Base-by-base conservation (phyloP, 495 filamentous ascomycete genomes). In the Neurospora sp. region DNA sequence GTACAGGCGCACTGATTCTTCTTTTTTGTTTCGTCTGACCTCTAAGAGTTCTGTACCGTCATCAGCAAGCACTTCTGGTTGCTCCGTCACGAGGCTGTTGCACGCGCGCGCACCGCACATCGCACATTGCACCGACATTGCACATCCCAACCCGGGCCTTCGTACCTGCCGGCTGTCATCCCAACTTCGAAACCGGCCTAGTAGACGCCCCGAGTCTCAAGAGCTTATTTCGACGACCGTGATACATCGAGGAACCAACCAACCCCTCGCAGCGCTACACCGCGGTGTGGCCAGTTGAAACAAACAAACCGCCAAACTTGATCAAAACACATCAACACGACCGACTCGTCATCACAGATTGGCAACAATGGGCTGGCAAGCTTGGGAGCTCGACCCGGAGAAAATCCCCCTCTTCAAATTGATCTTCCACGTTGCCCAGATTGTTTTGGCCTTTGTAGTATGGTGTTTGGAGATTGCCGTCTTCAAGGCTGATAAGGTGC, bases 401-500 rank as follows among this genome's bases (percentile, higher is more conserved):
- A 81, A 85, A 76, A 78, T 90, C 23, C 88, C 89, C 74, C 83
- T 84, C 73, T 84, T 83, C 77, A 92, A 92, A 80, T 78, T 87
- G 71, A 82, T 79, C 39, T 81, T 89, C 27, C 90, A 92, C 79
- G 76, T 85, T 69, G 81, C 83, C 72, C 94, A 97, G 81, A 86
- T 84, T 14, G 80, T 93, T 60, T 79, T 92, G 72, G 91, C 88
- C 73, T 89, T 95, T 77, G 81, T 95, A 20, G 87, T 88, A 46
- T 93, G 90, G 86, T 90, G 88, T 72, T 80, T 96, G 41, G 91
- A 91, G 72, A 91, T 96, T 74, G 88, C 90, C 16, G 86, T 96
- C 23, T 90, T 94, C 79, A 76, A 80, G 69, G 91, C 89, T 0
- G 88, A 90, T 27, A 83, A 81, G 44, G 88, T 88, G 27, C 83